Conservation (phyloP, 441 rosid species). For the Pelargonium fulgidum region DNA sequence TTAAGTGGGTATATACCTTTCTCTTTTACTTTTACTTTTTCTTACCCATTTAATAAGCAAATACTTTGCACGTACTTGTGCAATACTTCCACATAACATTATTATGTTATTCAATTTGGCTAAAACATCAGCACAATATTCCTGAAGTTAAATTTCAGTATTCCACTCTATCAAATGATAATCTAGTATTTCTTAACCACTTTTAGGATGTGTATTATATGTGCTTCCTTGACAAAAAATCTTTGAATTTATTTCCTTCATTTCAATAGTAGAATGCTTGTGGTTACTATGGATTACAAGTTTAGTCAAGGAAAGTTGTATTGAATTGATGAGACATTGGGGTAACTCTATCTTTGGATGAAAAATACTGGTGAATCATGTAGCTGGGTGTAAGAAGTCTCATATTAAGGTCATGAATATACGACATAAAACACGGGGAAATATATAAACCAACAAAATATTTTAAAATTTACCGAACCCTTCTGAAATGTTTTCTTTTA, state of each 20-base stretch:
- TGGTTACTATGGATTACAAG: not conserved
- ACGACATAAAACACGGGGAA: not conserved
- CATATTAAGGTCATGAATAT: not conserved
- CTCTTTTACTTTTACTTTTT: not conserved
- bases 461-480: not conserved
- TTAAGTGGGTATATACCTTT: constrained; percentile 11
- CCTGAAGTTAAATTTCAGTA: constrained; percentile 1
- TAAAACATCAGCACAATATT: not conserved
- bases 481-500: not conserved
- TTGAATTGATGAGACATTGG: not conserved
- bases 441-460: not conserved
- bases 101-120: not conserved
- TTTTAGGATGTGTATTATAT: not conserved
- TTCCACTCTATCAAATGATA: constrained; percentile 3
- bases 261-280: not conserved
- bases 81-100: not conserved
- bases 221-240: not conserved
- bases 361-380: constrained; percentile 8
- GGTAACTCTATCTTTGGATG: constrained; percentile 5
- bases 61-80: constrained; percentile 5
- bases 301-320: not conserved
- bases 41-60: not conserved
- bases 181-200: not conserved
- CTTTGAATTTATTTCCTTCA: not conserved
- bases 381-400: not conserved